Conservation (phyloP, 2,329 filamentous ascomycete species). For the Podosphaera xanthii region DNA sequence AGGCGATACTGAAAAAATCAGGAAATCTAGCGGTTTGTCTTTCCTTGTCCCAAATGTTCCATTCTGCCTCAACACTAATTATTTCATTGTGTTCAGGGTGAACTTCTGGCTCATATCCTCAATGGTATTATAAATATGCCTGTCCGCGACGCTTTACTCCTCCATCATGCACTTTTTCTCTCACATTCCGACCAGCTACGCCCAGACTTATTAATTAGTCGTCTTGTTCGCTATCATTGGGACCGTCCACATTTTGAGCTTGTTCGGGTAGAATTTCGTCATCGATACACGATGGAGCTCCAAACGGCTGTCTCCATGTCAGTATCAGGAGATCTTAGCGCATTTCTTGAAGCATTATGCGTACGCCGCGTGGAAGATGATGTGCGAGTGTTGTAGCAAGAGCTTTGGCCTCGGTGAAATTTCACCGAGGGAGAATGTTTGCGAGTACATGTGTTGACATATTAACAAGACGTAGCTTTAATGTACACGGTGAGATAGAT, state of each 20-base stretch:
- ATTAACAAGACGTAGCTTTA: too few species aligned
- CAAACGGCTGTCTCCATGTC: conserved; percentile 59
- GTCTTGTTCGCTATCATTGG: conserved; percentile 82
- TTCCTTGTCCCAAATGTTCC: not conserved
- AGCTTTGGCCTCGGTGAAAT: too few species aligned
- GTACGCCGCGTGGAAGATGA: conserved; percentile 37
- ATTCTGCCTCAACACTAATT: not conserved
- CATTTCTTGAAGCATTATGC: conserved; percentile 51
- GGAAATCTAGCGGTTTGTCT: conserved; percentile 71
- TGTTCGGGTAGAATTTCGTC: conserved; percentile 59
- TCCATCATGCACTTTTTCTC: conserved; percentile 71
- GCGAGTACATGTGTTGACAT: too few species aligned
- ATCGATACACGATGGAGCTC: conserved; percentile 52
- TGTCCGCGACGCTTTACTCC: conserved; percentile 71
- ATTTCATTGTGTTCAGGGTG: conserved; percentile 37
- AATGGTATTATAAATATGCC: conserved; percentile 94
- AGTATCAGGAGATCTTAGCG: conserved; percentile 52
- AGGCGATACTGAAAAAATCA: conserved; percentile 70
- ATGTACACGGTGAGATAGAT: too few species aligned
- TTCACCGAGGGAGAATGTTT: too few species aligned
- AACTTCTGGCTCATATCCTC: conserved; percentile 81
- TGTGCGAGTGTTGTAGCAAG: conserved; percentile 20
- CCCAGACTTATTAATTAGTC: conserved; percentile 67
- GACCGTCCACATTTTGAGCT: conserved; percentile 59
- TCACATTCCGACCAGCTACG: conserved; percentile 43